Base-by-base conservation (phyloP, 176 grass and related monocot genomes). In the Oryza meridionalis region DNA sequence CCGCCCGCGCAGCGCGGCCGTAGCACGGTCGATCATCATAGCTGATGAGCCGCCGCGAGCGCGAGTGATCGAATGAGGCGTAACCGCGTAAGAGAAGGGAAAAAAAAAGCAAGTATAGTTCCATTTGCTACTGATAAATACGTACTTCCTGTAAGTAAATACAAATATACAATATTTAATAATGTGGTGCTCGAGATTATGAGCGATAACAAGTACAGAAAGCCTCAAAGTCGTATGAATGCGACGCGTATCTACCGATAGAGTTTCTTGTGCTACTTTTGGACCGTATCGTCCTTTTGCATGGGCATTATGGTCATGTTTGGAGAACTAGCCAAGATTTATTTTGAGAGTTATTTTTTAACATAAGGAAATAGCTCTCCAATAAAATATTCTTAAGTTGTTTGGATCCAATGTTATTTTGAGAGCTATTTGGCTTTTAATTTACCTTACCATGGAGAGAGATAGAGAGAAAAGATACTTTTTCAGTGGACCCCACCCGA, bases 241-340 rank as follows among this genome's bases (percentile, higher is more conserved):
- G 86, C 43, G 55, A 83, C 69, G 69, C 32, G 84, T 80, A 81
- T 80, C 84, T 74, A 67, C 69, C 77, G 44, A 25, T 25, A 26
- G 31, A 13, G 13, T 8, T 13, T 2, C 8, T 26, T 19, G 6
- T 19, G 21, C 53, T 43, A 21, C 13, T 53, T 37, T 25, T 31
- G 77, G 63, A 67, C 5, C 25, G 4, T 31, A 49, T 21, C 25
- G 63, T 67, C 16, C 5, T 65, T 51, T 49, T 24, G 9, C 45
- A 9, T 2, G 29, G 29, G 29, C 29, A 31, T 31, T 31, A 31
- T n/a, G n/a, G n/a, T n/a, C n/a, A n/a, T n/a, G n/a, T n/a, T n/a
- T n/a, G n/a, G n/a, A n/a, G n/a, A n/a, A n/a, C n/a, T n/a, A n/a
- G n/a, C n/a, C n/a, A n/a, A n/a, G n/a, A n/a, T n/a, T n/a, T n/a